Conservation (phyloP, 2,329 filamentous ascomycete species). For the Lasiodiplodia gonubiensis region DNA sequence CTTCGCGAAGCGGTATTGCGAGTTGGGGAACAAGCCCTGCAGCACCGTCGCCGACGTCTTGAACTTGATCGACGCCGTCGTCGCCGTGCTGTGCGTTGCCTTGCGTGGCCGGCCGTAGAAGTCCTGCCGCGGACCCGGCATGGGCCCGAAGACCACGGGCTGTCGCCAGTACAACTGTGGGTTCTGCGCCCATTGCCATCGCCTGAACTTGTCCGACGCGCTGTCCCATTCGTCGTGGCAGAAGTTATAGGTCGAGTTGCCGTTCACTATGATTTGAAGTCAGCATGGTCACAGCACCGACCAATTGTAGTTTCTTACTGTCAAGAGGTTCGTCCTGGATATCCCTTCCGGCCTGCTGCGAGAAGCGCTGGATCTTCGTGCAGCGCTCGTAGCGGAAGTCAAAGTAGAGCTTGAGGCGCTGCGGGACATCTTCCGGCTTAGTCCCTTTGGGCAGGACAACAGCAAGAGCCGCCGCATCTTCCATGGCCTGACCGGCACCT, state of each 20-base stretch:
- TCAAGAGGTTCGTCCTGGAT: slow-evolving; percentile 36
- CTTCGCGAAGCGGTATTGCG: slow-evolving; percentile 44
- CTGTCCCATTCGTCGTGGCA: slow-evolving; percentile 65
- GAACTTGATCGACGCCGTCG: slow-evolving; percentile 49
- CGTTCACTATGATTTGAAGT: not conserved
- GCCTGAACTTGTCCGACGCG: slow-evolving; percentile 57
- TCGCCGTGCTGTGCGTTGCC: slow-evolving; percentile 40
- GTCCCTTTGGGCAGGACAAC: slow-evolving; percentile 48
- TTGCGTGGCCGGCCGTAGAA: slow-evolving; percentile 35
- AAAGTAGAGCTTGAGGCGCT: slow-evolving; percentile 65
- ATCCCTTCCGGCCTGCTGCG: slow-evolving; percentile 60
- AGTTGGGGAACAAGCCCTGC: slow-evolving; percentile 48
- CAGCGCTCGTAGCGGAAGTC: slow-evolving; percentile 64
- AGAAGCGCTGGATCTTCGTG: slow-evolving; percentile 63
- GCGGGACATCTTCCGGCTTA: slow-evolving; percentile 32
- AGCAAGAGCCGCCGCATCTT: slow-evolving; percentile 67
- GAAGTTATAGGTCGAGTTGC: slow-evolving; percentile 55
- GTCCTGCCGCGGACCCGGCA: slow-evolving; percentile 48
- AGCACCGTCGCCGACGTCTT: slow-evolving; percentile 49
- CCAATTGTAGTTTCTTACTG: not conserved
- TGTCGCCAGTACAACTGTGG: slow-evolving; percentile 47
- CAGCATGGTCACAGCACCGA: not conserved
- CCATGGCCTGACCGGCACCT: slow-evolving; percentile 68
- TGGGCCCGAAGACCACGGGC: slow-evolving; percentile 50
- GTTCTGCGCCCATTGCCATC: slow-evolving; percentile 56